Evolutionary conservation across 441 rosid genomes (phyloP), one percentile per base, ranked within the genome.

Genomic region (Daphne laureola): DNA sequence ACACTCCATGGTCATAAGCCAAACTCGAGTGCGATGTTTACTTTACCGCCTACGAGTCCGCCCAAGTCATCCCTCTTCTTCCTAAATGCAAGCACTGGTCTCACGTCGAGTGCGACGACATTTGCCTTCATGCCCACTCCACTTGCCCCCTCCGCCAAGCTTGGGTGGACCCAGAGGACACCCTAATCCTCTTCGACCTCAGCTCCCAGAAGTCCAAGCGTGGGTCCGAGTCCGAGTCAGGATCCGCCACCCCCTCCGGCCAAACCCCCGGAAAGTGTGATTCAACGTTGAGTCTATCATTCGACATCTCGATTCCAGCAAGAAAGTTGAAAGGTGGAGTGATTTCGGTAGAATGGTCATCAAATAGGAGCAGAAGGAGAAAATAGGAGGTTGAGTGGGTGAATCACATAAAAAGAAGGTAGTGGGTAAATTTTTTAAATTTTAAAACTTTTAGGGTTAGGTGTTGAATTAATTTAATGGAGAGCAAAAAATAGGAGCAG

Each of bases 51-150:
- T 87, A 82, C 59, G 81, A 87, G 18, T 65, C 77, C 0, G 40
- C 67, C 1, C 92, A 87, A 51, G 78, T 82, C 3, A 56, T 87
- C 12, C 47, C 81, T 54, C 63, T 87, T 18, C 49, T 84, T 0
- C 96, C 96, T 17, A 87, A 87, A 64, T 87, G 96, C 57, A 77
- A 79, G 63, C 96, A 87, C 66, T 92, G 87, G 0, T 87, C 84
- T 65, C 96, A 87, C 61, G 92, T 84, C 17, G 96, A 87, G 54
- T 84, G 96, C 55, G 86, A 84, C 31, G 96, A 87, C 60, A 82
- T 87, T 31, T 87, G 96, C 92, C 96, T 87, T 14, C 90, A 87
- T 54, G 85, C 80, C 2, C 96, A 87, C 57, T 87, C 92, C 43
- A 84, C 96, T 4, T 87, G 96, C 57, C 96, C 96, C 45, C 90